Percentiles rank a stretch among this genome's conserved stretches.
Conservation (phyloP, 148 eudicot species). For the Fagopyrum tataricum region DNA sequence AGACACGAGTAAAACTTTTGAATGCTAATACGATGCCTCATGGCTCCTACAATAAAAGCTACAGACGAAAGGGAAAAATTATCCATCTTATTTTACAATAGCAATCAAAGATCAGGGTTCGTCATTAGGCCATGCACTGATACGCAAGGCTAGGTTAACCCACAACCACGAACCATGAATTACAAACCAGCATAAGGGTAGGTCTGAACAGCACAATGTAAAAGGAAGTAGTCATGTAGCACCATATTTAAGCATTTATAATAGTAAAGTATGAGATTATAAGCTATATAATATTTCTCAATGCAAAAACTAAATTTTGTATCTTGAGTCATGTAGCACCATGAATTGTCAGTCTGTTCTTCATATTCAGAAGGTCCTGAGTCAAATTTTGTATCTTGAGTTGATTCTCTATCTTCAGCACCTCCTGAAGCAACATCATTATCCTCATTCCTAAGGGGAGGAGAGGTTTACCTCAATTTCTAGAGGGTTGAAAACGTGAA, state of each 20-base stretch:
- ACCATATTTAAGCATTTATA: neutral
- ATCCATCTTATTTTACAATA: no score
- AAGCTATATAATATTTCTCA: neutral
- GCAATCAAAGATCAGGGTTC: no score
- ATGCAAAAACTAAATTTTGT: neutral
- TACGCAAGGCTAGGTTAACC: neutral
- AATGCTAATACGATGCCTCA: neutral
- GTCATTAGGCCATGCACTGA: neutral
- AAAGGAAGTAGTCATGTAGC: neutral
- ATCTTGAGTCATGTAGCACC: no score
- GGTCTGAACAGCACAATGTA: conserved; percentile 1
- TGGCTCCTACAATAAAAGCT: neutral
- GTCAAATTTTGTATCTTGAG: conserved; percentile 6
- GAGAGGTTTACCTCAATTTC: no score
- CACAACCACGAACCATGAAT: neutral
- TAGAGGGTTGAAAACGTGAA: no score
- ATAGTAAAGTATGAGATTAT: neutral
- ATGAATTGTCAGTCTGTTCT: conserved; percentile 13
- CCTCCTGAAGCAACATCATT: conserved; percentile 8
- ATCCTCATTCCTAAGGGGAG: no score
- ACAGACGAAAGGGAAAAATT: neutral
- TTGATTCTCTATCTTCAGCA: conserved; percentile 17
- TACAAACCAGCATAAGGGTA: neutral
- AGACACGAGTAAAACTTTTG: neutral
- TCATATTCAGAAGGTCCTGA: conserved; percentile 11